These are phyloP conservation scores for Rosa hybrid DNA, from an alignment of 331 rosid genomes.

Conservation along the genomic window DNA sequence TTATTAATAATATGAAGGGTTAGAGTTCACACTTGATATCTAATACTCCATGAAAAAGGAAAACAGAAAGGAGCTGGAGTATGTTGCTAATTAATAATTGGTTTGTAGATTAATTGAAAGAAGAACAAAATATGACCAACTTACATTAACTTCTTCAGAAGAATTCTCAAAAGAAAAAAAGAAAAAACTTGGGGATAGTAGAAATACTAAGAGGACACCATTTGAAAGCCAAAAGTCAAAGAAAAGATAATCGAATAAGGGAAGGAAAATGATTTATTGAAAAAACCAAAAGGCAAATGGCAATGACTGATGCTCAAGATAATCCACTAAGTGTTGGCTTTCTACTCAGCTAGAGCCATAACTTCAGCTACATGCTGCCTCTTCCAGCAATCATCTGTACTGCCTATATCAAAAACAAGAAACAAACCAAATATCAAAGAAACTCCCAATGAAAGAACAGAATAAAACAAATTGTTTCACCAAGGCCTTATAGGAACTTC, in stretches of 20 bases:
- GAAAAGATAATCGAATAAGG: conserved; percentile 8
- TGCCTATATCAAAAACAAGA: conserved; percentile 54
- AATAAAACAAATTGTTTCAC: neutral
- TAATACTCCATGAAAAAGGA: neutral
- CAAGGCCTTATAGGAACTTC: neutral
- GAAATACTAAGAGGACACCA: neutral
- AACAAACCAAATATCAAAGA: neutral
- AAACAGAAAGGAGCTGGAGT: neutral
- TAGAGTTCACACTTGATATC: no score
- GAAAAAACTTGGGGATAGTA: neutral
- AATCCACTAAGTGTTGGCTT: conserved; percentile 2
- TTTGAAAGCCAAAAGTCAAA: neutral
- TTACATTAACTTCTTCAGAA: conserved; percentile 36
- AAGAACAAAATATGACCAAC: conserved; percentile 23
- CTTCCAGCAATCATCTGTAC: conserved; percentile 97
- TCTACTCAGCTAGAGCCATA: conserved; percentile 67
- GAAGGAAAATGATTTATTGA: neutral
- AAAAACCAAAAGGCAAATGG: neutral
- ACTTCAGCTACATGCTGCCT: conserved; percentile 93
- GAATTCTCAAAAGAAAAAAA: neutral
- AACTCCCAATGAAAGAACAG: neutral
- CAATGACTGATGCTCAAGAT: conserved; percentile 10
- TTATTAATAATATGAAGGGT: no score
- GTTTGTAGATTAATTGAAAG: neutral
- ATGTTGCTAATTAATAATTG: neutral